phyloP scores from a whole-genome alignment of 495 filamentous ascomycete species.

The Penicillium coprophilum region DNA sequence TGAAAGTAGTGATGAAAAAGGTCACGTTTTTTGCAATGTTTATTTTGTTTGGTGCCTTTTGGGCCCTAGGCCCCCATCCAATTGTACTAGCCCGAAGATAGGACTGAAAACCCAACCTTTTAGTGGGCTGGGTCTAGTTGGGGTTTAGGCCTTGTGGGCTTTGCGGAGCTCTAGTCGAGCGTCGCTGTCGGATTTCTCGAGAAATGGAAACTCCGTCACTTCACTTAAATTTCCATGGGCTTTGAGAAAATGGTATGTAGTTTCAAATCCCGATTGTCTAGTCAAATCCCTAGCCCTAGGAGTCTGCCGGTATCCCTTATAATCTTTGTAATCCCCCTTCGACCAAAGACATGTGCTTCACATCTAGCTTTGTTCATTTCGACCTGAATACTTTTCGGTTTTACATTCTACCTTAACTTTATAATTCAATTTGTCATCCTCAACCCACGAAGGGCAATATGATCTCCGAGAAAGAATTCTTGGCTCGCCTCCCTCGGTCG shows the following conservation, averaged over 20 bases:
- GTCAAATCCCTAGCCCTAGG: not conserved
- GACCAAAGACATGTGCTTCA: not conserved
- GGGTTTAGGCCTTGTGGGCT: no score
- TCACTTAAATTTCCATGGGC: not conserved
- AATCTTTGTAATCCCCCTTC: not conserved
- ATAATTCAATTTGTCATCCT: not conserved
- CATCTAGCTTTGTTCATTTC: not conserved
- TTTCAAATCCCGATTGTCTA: not conserved
- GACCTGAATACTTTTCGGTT: not conserved
- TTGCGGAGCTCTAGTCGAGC: not conserved
- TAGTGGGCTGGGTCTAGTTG: no score
- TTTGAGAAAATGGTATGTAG: not conserved
- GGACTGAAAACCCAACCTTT: no score
- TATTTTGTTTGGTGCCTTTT: no score
- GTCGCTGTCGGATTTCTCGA: not conserved
- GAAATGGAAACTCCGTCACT: not conserved
- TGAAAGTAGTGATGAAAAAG: no score
- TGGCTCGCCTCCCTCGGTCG: not conserved
- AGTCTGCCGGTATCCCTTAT: not conserved
- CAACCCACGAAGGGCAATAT: not conserved
- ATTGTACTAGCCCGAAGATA: no score
- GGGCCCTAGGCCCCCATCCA: no score
- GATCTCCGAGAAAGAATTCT: not conserved
- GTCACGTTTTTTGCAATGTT: no score
- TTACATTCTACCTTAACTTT: not conserved